Evolutionary conservation across 805 yeast species (phyloP), one percentile per base, ranked within the genome.

Genomic region (Candida boidinii): DNA sequence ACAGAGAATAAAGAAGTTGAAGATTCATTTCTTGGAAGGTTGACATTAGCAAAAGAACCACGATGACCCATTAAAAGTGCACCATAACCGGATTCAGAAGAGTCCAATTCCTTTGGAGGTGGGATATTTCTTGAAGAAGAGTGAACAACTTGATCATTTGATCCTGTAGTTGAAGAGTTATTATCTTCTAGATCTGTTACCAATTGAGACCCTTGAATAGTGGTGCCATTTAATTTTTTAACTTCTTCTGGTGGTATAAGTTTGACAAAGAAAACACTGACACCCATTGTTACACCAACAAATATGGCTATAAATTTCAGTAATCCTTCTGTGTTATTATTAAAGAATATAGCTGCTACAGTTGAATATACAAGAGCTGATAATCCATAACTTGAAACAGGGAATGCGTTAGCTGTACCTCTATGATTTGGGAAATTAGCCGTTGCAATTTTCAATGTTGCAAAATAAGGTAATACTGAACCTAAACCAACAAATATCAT

Each of bases 371-470:
- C 42, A 26, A 82, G 63, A 3, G 90, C 87, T 5, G 86, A 72
- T 26, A 82, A 54, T 0, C 90, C 94, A 52, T 73, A 82, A 1
- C 76, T 63, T 11, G 83, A 69, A 4, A 78, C 80, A 2, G 85
- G 84, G 27, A 72, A 59, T 1, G 84, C 77, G 14, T 77, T 78
- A 2, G 86, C 86, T 6, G 75, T 62, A 16, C 86, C 92, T 47
- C 80, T 64, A 46, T 77, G 75, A 19, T 70, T 57, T 0, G 90
- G 90, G 42, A 81, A 82, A 46, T 81, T 82, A 2, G 79, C 46
- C 21, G 73, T 73, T 1, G 73, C 64, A 1, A 72, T 71, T 39
- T 73, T 74, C 42, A 74, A 53, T 6, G 84, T 68, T 19, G 81
- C 70, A 46, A 69, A 80, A 38, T 73, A 68, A 2, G 76, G 73